Evolutionary conservation across 805 yeast species (phyloP), one percentile per base, ranked within the genome.

Genomic region (Schwanniomyces occidentalis): DNA sequence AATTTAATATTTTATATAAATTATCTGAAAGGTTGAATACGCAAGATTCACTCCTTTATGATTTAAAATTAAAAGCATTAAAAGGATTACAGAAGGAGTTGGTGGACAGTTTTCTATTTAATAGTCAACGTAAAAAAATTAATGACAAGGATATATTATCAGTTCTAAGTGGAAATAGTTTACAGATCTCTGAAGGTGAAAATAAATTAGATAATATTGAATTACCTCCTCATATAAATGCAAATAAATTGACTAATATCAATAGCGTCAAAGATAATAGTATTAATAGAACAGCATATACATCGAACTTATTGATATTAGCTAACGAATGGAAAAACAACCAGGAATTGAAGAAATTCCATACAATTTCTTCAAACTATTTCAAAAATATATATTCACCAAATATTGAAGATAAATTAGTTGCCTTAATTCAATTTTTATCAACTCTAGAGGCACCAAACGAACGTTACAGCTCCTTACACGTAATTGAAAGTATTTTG

Each of bases 221-320:
- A 27, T 48, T 68, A 15, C 73, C 73, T 1, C 56, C 65, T 3
- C 51, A 55, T 27, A 60, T 68, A 10, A 56, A 68, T 40, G 65
- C 65, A 2, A 49, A 40, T 10, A 56, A 54, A 16, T 43, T 68
- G 6, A 42, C 53, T 2, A 49, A 40, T 10, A 9, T 33, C 12
- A 29, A 24, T 8, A n/a, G 22, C 42, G 23, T 32, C 3, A 14
- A 30, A 15, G 25, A 35, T 13, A 24, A 16, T 3, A 24, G 9
- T 8, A 24, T 17, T 3, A 38, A 30, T n/a, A 44, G 43, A 12
- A 24, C 21, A 13, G 27, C 32, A 2, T 41, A 46, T 18, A 15
- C 52, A 5, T 38, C 56, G 3, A 40, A 42, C 19, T 38, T 54
- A 30, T 24, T 42, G 18, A 26, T 42, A 6, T 35, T 50, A 19